Evolutionary conservation across 2,329 filamentous ascomycete species (phyloP), one percentile per base, ranked within the genome.

Genomic region (Phialocephala sp.): DNA sequence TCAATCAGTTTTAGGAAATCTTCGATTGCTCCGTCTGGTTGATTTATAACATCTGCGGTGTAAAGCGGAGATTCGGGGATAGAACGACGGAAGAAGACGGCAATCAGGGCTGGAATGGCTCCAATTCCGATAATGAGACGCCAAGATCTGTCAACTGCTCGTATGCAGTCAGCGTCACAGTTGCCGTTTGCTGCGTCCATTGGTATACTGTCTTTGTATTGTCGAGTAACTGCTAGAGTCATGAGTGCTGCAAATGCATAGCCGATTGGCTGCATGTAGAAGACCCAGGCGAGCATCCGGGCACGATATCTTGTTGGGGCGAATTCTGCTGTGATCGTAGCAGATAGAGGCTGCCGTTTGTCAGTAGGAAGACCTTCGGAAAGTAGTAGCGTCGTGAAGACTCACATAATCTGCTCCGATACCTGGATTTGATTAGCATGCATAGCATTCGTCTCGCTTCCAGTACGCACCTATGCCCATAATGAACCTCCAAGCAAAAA

Each of bases 31-130:
- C 91, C 89, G 72, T 91, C 85, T 45, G 92, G 83, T 73, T 94
- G 91, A 43, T 87, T 88, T 59, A 87, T 84, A 24, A 95, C 86
- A 75, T 95, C 91, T 72, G 94, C 94, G 22, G 92, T 94, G 80
- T 94, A 95, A 32, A 91, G 90, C 62, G 92, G 91, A 35, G 91
- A 94, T 80, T 95, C 92, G 27, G 92, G 92, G 69, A 95, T 94
- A 71, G 88, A 94, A 82, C 27, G 27, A 32, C 27, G 27, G 27
- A 32, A 32, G 27, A 94, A 94, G 15, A 95, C 85, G 18, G 92
- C 92, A 68, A 93, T 87, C 76, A 88, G 91, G 41, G 89, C 91
- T 1, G 91, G 91, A 12, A 94, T 86, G 50, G 90, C 91, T 69
- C 91, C 91, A 73, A 93, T 90, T 14, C 91, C 91, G 74, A 94